phyloP scores from a whole-genome alignment of 2,329 filamentous ascomycete species.

The Alternaria longipes region DNA sequence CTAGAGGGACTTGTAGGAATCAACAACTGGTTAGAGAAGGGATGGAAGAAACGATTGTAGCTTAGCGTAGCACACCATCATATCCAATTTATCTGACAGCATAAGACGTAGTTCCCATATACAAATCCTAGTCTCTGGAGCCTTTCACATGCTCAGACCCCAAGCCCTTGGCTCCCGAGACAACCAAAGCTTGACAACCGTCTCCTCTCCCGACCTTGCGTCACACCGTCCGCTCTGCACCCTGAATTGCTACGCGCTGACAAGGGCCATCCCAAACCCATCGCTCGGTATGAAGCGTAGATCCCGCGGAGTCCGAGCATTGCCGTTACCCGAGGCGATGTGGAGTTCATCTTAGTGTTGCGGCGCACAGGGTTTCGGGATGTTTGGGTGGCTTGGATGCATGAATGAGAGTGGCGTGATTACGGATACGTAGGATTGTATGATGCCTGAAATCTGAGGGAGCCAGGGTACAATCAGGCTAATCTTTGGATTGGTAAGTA shows the following conservation, averaged over 20 bases:
- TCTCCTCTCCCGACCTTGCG: neutral
- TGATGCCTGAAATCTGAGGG: constrained; percentile 1
- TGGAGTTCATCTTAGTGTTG: neutral
- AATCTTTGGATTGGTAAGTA: neutral
- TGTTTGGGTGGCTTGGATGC: constrained; percentile 21
- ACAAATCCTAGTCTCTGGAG: neutral
- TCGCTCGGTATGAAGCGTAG: constrained; percentile 1
- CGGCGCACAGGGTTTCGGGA: constrained; percentile 13
- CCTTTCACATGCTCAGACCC: constrained; percentile 3
- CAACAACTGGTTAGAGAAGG: constrained; percentile 35
- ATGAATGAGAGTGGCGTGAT: constrained; percentile 20
- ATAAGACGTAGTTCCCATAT: neutral
- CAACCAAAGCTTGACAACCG: constrained; percentile 31
- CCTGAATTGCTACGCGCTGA: neutral
- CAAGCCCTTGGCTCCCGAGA: constrained; percentile 32
- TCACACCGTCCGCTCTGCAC: constrained; percentile 1
- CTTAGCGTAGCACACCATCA: neutral
- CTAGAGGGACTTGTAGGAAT: constrained; percentile 37
- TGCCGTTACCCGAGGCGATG: constrained; percentile 3
- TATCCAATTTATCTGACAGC: neutral
- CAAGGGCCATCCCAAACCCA: neutral
- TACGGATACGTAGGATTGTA: neutral
- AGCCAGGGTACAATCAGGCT: neutral
- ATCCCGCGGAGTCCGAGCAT: neutral
- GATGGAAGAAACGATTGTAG: constrained; percentile 36